Conservation (phyloP, 2,329 filamentous ascomycete species). For the Beauveria sp. region DNA sequence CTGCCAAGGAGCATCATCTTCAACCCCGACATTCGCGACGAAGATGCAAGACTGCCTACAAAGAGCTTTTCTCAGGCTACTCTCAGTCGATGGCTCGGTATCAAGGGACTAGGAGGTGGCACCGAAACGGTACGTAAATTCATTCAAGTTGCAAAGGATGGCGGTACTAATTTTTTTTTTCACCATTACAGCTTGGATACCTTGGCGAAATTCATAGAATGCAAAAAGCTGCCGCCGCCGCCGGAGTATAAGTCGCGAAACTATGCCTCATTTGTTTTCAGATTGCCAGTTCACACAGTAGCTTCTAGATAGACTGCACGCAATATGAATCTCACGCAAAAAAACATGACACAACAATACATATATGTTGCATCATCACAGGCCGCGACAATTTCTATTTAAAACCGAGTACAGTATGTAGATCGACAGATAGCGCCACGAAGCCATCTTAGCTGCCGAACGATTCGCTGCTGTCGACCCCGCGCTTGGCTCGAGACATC, state of each 20-base stretch:
- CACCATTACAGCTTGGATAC: not conserved
- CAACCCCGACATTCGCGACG: constrained; percentile 26
- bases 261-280: not conserved
- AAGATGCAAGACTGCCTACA: constrained; percentile 25
- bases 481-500: not conserved
- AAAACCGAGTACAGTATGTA: too few species aligned
- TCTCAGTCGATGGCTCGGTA: constrained; percentile 18
- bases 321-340: not conserved
- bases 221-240: not conserved
- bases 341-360: not conserved
- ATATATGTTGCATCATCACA: not conserved
- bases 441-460: too few species aligned
- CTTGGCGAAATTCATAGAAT: constrained; percentile 4
- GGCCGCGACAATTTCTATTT: too few species aligned
- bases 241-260: not conserved
- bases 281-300: not conserved
- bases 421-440: too few species aligned
- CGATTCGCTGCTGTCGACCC: not conserved
- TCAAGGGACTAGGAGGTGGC: not conserved
- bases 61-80: constrained; percentile 19
- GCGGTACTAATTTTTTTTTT: not conserved
- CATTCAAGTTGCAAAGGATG: not conserved
- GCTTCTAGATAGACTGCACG: not conserved
- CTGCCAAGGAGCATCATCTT: constrained; percentile 29
- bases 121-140: constrained; percentile 4